These are phyloP conservation scores for Solanum ossicruentum DNA, from an alignment of 257 asterid species.

Conservation along the genomic window DNA sequence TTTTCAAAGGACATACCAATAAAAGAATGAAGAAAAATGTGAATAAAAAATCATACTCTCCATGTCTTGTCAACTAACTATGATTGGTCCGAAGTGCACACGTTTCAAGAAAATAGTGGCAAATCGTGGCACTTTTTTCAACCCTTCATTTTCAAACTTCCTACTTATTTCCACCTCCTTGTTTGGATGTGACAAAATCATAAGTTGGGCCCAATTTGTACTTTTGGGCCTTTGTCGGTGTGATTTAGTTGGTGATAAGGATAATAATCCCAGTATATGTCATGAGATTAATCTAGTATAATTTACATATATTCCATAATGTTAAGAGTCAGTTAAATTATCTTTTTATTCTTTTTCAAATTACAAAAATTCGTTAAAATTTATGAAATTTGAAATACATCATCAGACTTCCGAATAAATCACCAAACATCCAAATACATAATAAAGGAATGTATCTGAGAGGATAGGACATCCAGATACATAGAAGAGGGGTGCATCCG, in stretches of 20 bases:
- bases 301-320: too few relatives aligned
- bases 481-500: too few relatives aligned
- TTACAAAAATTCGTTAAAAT: too few relatives aligned
- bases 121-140: not conserved
- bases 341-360: too few relatives aligned
- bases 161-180: not conserved
- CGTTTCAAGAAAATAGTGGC: not conserved
- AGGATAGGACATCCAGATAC: too few relatives aligned
- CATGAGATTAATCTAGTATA: not conserved
- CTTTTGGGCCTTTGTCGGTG: not conserved
- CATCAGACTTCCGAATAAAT: too few relatives aligned
- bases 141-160: not conserved
- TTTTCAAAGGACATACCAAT: not conserved
- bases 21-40: not conserved
- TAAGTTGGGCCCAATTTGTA: not conserved
- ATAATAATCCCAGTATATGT: not conserved
- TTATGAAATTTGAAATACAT: too few relatives aligned
- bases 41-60: not conserved
- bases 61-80: not conserved
- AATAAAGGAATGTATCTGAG: too few relatives aligned
- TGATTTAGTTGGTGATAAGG: accelerated
- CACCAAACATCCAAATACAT: too few relatives aligned
- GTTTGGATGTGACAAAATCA: not conserved
- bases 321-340: too few relatives aligned
- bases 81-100: not conserved